Conservation (phyloP, 495 filamentous ascomycete species). For the Astrocystis sublimbata region DNA sequence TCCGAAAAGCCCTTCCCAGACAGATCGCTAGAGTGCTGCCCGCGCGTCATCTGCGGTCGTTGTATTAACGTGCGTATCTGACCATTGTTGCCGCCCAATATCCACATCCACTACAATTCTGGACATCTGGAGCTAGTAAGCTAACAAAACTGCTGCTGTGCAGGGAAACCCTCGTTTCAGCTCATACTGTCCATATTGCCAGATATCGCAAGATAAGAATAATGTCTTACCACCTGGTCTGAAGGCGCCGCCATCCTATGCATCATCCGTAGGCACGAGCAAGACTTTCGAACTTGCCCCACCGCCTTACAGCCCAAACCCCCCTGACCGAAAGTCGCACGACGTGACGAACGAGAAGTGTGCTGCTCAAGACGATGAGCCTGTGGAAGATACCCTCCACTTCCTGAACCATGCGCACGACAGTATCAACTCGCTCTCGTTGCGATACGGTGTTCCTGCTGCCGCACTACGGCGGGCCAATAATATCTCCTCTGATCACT, state of each 20-base stretch:
- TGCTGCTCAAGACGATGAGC: conserved; percentile 24
- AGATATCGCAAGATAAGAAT: conserved; percentile 45
- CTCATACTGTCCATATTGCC: conserved; percentile 64
- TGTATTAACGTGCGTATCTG: conserved; percentile 64
- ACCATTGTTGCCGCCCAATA: background rate
- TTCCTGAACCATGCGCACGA: conserved; percentile 65
- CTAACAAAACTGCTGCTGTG: conserved; percentile 16
- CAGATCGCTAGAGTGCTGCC: conserved; percentile 62
- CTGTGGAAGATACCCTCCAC: conserved; percentile 62
- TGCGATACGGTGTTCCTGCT: conserved; percentile 65
- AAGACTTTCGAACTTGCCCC: conserved; percentile 31
- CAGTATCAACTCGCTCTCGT: conserved; percentile 61
- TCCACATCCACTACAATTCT: background rate
- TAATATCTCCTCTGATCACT: conserved; percentile 62
- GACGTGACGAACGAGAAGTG: conserved; percentile 29
- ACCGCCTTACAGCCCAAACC: conserved; percentile 42
- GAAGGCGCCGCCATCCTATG: conserved; percentile 59
- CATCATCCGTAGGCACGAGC: conserved; percentile 37
- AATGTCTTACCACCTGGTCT: conserved; percentile 58
- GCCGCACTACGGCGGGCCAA: conserved; percentile 59
- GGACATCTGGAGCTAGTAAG: background rate
- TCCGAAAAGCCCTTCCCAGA: conserved; percentile 56
- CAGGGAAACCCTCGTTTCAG: conserved; percentile 68
- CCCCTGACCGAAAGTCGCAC: conserved; percentile 4
- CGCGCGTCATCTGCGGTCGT: conserved; percentile 63